Evolutionary conservation across 768 basidiomycete genomes (phyloP).

Genomic region (Leccinum obscurum): DNA sequence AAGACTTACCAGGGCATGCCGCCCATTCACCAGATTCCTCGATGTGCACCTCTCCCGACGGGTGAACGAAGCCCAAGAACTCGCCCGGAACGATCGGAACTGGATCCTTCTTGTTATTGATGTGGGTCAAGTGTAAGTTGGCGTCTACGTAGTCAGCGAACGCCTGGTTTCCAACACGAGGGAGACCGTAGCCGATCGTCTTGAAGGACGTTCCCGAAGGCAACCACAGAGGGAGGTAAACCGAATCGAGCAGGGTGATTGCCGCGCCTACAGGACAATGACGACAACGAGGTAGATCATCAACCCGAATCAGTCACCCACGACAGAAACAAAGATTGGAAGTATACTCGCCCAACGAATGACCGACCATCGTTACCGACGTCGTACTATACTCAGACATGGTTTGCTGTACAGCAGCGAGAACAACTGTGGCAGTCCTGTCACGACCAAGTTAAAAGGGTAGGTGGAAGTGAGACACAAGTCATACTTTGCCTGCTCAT

Average conservation of each 20-base stretch:
- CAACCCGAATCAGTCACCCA: neutral
- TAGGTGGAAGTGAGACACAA: too few species aligned
- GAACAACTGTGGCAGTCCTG: too few species aligned
- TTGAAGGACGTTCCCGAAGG: neutral
- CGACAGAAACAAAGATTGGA: too few species aligned
- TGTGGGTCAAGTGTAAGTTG: conserved; percentile 45
- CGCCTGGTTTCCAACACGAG: neutral
- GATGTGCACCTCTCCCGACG: conserved; percentile 45
- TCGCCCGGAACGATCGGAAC: conserved; percentile 37
- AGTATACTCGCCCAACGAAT: too few species aligned
- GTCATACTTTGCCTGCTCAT: too few species aligned
- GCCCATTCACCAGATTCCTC: conserved; percentile 50
- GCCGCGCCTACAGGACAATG: conserved; percentile 33
- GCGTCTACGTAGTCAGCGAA: conserved; percentile 26
- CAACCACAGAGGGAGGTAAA: neutral
- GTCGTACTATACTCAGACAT: too few species aligned
- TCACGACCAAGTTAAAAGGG: too few species aligned
- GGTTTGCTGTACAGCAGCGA: too few species aligned
- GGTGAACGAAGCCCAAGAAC: conserved; percentile 43
- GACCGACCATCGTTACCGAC: too few species aligned
- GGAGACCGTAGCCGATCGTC: conserved; percentile 25
- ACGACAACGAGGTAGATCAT: neutral
- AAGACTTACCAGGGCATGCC: conserved; percentile 46
- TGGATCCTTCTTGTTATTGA: conserved; percentile 51
- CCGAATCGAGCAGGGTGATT: conserved; percentile 23